Evolutionary conservation across 75 land plant genomes (phyloP).

Genomic region (Cupressus sempervirens): DNA sequence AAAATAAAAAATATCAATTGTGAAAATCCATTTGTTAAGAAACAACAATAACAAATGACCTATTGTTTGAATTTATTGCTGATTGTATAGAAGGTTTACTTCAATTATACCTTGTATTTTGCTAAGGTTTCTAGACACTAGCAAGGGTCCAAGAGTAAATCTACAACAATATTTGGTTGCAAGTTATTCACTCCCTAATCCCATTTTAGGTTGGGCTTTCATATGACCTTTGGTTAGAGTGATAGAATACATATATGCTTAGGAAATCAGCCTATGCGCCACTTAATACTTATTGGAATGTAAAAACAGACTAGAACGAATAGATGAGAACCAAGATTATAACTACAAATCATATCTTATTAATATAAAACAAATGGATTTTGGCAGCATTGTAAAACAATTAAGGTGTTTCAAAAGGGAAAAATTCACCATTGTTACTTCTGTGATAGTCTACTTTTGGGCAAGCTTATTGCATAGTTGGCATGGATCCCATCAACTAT

Average conservation of each 20-base stretch:
- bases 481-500: slow-evolving; percentile 79
- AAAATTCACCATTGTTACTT: slow-evolving; percentile 1
- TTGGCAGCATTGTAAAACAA: background rate
- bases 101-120: background rate
- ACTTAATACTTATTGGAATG: no score
- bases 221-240: no score
- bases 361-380: background rate
- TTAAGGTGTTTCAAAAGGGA: background rate
- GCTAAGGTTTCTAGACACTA: no score
- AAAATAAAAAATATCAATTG: no score
- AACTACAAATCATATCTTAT: background rate
- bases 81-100: background rate
- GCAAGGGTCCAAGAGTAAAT: no score
- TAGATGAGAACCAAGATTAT: no score
- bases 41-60: background rate
- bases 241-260: no score
- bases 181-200: no score
- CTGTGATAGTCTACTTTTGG: background rate
- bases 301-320: no score
- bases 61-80: background rate
- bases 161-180: no score
- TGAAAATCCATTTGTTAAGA: background rate
- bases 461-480: slow-evolving; percentile 10
- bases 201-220: no score
- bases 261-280: no score